phyloP scores from a whole-genome alignment of 768 basidiomycete species.

The Goffeauzyma gilvescens region DNA sequence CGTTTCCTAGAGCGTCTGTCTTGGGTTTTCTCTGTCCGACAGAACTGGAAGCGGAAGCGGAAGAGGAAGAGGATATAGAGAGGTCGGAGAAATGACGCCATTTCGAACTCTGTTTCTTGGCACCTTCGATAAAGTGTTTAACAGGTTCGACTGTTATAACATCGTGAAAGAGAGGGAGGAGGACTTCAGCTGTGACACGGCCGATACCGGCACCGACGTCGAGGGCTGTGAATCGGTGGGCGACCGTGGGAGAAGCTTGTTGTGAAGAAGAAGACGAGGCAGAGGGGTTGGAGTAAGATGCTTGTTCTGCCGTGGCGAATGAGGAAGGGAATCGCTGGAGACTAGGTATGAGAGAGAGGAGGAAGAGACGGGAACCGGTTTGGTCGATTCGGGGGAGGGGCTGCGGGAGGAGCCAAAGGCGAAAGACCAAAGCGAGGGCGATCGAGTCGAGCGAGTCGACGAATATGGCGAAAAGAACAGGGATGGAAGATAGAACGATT shows the following conservation, averaged over 20 bases:
- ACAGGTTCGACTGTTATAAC: conserved; percentile 85
- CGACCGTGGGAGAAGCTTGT: conserved; percentile 9
- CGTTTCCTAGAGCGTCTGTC: conserved; percentile 4
- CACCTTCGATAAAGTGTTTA: conserved; percentile 53
- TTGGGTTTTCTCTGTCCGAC: background rate
- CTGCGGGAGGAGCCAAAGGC: conserved; percentile 32
- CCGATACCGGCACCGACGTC: conserved; percentile 90
- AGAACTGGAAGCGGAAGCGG: background rate
- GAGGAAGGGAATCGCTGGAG: conserved; percentile 61
- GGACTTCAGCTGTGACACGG: conserved; percentile 67
- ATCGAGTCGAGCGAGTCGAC: too few species aligned
- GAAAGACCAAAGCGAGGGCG: too few species aligned
- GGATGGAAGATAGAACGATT: too few species aligned
- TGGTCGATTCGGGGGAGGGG: conserved; percentile 78
- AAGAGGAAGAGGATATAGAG: background rate
- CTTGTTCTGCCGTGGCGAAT: conserved; percentile 37
- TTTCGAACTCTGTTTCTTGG: conserved; percentile 10
- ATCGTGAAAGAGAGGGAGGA: conserved; percentile 70
- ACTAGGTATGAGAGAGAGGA: conserved; percentile 60
- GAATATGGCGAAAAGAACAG: too few species aligned
- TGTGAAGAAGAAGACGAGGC: conserved; percentile 1
- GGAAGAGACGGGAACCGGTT: conserved; percentile 70
- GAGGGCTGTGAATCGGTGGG: conserved; percentile 47
- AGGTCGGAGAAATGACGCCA: conserved; percentile 18
- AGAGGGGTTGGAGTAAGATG: conserved; percentile 3